These are phyloP conservation scores for Quercus alba DNA, from an alignment of 306 rosid genomes.

Conservation along the genomic window DNA sequence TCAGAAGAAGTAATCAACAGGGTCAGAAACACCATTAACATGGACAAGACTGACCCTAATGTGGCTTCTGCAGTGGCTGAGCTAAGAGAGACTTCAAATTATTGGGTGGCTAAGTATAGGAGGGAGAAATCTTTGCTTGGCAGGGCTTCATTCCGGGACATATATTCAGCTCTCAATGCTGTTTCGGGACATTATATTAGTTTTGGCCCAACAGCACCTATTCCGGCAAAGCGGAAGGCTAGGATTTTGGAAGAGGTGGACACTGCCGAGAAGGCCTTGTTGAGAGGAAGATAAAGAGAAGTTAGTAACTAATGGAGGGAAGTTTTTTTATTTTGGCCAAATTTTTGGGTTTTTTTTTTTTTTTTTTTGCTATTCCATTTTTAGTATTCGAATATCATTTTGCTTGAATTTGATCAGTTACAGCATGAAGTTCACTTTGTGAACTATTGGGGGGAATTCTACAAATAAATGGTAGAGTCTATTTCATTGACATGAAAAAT, in stretches of 20 bases:
- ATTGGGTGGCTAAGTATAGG: conserved; percentile 94
- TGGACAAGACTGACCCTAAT: conserved; percentile 78
- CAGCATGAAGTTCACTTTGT: background rate
- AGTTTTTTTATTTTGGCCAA: background rate
- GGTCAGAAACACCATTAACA: conserved; percentile 59
- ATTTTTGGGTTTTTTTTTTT: background rate
- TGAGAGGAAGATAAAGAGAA: conserved; percentile 61
- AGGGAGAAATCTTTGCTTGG: conserved; percentile 76
- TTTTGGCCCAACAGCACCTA: conserved; percentile 91
- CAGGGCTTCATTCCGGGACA: conserved; percentile 81
- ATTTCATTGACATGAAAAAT: background rate
- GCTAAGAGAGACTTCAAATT: conserved; percentile 69
- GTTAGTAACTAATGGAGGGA: background rate
- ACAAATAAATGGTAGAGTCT: background rate
- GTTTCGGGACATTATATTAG: conserved; percentile 92
- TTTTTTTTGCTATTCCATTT: background rate
- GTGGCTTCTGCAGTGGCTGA: conserved; percentile 77
- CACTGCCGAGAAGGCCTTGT: conserved; percentile 77
- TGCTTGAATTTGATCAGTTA: background rate
- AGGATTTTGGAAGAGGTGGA: conserved; percentile 92
- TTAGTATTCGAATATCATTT: background rate
- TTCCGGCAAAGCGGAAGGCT: conserved; percentile 73
- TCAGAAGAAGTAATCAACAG: conserved; percentile 71
- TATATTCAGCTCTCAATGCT: conserved; percentile 87
- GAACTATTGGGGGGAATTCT: background rate